Conservation (phyloP, 2,329 filamentous ascomycete species). For the Dactylellina drechsleri region DNA sequence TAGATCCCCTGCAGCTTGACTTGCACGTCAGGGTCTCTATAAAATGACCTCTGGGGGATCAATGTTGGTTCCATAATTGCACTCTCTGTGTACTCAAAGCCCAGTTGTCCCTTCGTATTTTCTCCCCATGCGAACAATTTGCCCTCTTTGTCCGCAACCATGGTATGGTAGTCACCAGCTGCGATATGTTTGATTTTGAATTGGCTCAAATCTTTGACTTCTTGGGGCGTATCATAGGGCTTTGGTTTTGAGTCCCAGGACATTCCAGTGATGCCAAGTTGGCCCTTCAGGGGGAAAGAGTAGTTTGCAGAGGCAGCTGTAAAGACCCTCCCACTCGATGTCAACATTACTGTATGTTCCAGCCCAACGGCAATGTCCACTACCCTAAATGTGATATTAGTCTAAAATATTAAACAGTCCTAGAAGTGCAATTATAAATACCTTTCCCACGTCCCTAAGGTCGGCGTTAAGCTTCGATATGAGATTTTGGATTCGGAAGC, state of each 20-base stretch:
- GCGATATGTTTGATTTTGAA: constrained; percentile 79
- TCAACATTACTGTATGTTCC: constrained; percentile 87
- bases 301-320: constrained; percentile 83
- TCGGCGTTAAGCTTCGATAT: constrained; percentile 75
- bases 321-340: constrained; percentile 84
- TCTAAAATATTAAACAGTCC: too few relatives aligned
- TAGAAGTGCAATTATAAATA: constrained; percentile 5
- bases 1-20: constrained; percentile 75
- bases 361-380: constrained; percentile 79
- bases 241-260: constrained; percentile 80
- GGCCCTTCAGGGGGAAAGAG: constrained; percentile 81
- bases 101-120: constrained; percentile 89
- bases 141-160: constrained; percentile 79
- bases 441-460: constrained; percentile 70
- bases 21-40: constrained; percentile 62
- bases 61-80: constrained; percentile 76
- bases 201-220: constrained; percentile 74
- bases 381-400: constrained; percentile 65
- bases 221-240: constrained; percentile 82
- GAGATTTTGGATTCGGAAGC: constrained; percentile 68
- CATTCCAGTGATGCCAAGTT: constrained; percentile 85
- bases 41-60: constrained; percentile 77
- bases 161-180: constrained; percentile 84
- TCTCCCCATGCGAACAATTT: constrained; percentile 88
- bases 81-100: constrained; percentile 75